phyloP scores from a whole-genome alignment of 768 basidiomycete species.

The Leccinum uliginosum region DNA sequence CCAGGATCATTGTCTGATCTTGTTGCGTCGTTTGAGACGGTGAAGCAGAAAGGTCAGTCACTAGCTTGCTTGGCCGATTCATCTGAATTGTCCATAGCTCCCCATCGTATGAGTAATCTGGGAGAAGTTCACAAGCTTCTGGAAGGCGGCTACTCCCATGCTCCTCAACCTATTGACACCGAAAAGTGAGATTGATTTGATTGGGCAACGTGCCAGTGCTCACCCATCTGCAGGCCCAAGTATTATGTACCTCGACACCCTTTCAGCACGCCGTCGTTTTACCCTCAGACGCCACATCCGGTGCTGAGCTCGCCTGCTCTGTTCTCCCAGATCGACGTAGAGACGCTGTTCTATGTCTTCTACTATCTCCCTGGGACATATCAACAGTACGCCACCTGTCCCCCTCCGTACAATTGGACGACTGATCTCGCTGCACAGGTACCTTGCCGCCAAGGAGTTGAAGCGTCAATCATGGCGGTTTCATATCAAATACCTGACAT shows the following conservation, averaged over 20 bases:
- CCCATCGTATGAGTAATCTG: constrained; percentile 81
- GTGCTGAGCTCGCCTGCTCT: constrained; percentile 78
- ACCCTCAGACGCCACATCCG: constrained; percentile 84
- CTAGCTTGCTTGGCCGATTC: neutral
- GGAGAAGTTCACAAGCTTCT: constrained; percentile 91
- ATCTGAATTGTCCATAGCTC: constrained; percentile 38
- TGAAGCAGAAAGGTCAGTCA: constrained; percentile 90
- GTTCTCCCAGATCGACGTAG: constrained; percentile 89
- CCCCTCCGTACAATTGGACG: neutral
- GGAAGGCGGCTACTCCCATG: constrained; percentile 83
- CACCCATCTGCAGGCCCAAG: constrained; percentile 65
- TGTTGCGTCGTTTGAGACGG: constrained; percentile 90
- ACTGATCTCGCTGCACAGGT: constrained; percentile 43
- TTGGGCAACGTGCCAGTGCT: constrained; percentile 1
- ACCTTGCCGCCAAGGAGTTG: constrained; percentile 92
- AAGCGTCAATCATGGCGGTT: constrained; percentile 99
- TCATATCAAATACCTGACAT: constrained; percentile 98
- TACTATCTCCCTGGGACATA: constrained; percentile 98
- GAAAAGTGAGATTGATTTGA: constrained; percentile 72
- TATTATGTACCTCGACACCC: constrained; percentile 96
- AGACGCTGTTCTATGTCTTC: constrained; percentile 98
- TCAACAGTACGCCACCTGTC: constrained; percentile 63
- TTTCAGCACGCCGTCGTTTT: constrained; percentile 86
- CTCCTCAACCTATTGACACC: constrained; percentile 91
- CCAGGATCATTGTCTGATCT: constrained; percentile 88